A percentile compares a stretch with the other conserved stretches of the same genome.
These are phyloP conservation scores for Colletotrichum orchidophilum DNA, from an alignment of 2,329 filamentous ascomycete genomes.

Conservation along the genomic window DNA sequence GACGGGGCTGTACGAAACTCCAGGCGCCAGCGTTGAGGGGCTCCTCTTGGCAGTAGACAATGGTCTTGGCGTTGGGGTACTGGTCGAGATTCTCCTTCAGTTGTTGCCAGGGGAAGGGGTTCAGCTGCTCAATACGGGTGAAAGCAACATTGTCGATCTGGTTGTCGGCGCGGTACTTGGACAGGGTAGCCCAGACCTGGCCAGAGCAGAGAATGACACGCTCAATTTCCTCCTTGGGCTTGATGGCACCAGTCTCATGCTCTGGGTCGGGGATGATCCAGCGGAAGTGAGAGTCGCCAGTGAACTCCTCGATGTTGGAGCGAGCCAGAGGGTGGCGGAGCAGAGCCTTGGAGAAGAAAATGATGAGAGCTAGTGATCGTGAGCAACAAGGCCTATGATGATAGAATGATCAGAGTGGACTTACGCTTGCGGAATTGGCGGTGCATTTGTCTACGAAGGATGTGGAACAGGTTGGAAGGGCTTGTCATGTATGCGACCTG, in stretches of 20 bases:
- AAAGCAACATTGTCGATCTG: constrained; percentile 91
- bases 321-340: constrained; percentile 93
- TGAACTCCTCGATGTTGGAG: constrained; percentile 90
- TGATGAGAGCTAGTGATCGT: constrained; percentile 75
- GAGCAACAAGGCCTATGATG: constrained; percentile 34
- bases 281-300: constrained; percentile 89
- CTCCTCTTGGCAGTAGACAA: constrained; percentile 98
- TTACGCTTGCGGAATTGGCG: constrained; percentile 98
- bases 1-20: constrained; percentile 96
- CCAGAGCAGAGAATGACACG: constrained; percentile 94
- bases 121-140: constrained; percentile 95
- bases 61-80: constrained; percentile 97
- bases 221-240: constrained; percentile 85
- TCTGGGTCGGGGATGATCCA: constrained; percentile 95
- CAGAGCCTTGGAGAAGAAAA: constrained; percentile 98
- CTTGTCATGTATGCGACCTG: constrained; percentile 98
- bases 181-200: constrained; percentile 89
- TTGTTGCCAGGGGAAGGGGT: constrained; percentile 98
- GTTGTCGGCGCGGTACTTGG: constrained; percentile 90
- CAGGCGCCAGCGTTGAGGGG: constrained; percentile 96
- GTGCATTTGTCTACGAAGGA: constrained; percentile 96
- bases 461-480: constrained; percentile 95
- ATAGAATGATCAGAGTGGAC: constrained; percentile 45
- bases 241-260: constrained; percentile 80
- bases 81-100: constrained; percentile 95